A percentile compares a stretch with the other conserved stretches of the same genome.
phyloP scores from a whole-genome alignment of 2,329 filamentous ascomycete genomes.

The Peltaster fructicola region DNA sequence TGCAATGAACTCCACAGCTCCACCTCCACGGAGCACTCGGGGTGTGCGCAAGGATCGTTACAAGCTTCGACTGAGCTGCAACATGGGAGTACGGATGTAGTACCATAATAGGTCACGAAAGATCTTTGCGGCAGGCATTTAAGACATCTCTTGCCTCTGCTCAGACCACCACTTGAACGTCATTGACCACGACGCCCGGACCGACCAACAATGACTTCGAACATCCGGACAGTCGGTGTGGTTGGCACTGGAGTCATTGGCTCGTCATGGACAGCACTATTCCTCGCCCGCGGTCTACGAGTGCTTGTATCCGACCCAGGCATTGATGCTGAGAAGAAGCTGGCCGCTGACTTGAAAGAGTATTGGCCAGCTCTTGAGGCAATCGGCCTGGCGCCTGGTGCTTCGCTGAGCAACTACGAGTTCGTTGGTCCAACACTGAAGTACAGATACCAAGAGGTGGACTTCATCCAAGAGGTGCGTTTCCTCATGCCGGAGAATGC shows the following conservation, averaged over 20 bases:
- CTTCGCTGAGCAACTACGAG: slow-evolving; percentile 7
- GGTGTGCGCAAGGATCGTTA: too few species aligned
- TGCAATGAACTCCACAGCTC: too few species aligned
- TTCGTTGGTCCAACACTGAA: slow-evolving; percentile 9
- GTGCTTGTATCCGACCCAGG: slow-evolving; percentile 28
- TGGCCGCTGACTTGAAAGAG: slow-evolving; percentile 11
- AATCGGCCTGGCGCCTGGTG: slow-evolving; percentile 6
- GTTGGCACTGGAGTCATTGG: slow-evolving; percentile 24
- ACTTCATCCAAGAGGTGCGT: slow-evolving; percentile 21
- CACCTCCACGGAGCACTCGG: too few species aligned
- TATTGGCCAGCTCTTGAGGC: slow-evolving; percentile 9
- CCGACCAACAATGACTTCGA: too few species aligned
- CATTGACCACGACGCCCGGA: too few species aligned
- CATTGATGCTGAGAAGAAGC: slow-evolving; percentile 17
- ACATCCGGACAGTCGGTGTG: slow-evolving; percentile 15
- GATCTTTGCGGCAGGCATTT: too few species aligned
- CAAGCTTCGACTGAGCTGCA: too few species aligned
- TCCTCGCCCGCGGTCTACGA: slow-evolving; percentile 21
- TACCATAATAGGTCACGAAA: too few species aligned
- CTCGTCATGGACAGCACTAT: slow-evolving; percentile 25
- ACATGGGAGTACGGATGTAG: too few species aligned
- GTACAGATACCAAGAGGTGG: slow-evolving; percentile 8
- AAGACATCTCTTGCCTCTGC: too few species aligned
- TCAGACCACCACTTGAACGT: too few species aligned
- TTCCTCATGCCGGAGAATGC: neutral